phyloP scores from a whole-genome alignment of 192 early-diverging fungal species.

The Lobosporangium transversale region DNA sequence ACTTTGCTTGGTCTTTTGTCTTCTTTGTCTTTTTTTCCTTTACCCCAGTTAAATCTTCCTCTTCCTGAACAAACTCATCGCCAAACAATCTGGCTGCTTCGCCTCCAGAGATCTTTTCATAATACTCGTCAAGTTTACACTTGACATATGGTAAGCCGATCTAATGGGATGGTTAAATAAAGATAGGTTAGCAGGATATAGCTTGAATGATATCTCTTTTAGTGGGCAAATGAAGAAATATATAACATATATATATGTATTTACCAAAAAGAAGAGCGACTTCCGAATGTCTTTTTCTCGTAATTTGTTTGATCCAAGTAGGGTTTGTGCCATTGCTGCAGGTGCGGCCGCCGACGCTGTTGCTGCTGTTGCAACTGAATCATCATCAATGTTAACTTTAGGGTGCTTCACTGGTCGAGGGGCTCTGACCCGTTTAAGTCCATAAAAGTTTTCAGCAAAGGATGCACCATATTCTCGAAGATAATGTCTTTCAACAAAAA shows the following conservation, averaged over 20 bases:
- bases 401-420: slow-evolving; percentile 46
- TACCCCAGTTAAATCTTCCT: slow-evolving; percentile 52
- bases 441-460: slow-evolving; percentile 95
- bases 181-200: too few species aligned
- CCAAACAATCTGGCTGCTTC: slow-evolving; percentile 75
- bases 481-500: slow-evolving; percentile 85
- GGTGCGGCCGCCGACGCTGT: slow-evolving; percentile 13
- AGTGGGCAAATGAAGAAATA: not conserved
- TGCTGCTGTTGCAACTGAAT: slow-evolving; percentile 16
- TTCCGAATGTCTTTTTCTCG: slow-evolving; percentile 62
- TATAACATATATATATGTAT: not conserved
- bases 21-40: too few species aligned
- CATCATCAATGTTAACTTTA: slow-evolving; percentile 41
- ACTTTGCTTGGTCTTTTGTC: too few species aligned
- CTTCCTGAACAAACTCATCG: slow-evolving; percentile 56
- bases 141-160: slow-evolving; percentile 82
- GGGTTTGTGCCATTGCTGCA: slow-evolving; percentile 7
- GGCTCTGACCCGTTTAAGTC: slow-evolving; percentile 76
- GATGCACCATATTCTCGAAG: slow-evolving; percentile 85
- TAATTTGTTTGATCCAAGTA: slow-evolving; percentile 56
- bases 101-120: slow-evolving; percentile 72
- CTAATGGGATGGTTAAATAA: slow-evolving; percentile 19
- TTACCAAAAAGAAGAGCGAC: slow-evolving; percentile 75
- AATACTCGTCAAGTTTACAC: slow-evolving; percentile 74
- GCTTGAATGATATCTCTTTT: not conserved